Conservation (phyloP, 257 asterid genomes). For the Nicotiana knightiana region DNA sequence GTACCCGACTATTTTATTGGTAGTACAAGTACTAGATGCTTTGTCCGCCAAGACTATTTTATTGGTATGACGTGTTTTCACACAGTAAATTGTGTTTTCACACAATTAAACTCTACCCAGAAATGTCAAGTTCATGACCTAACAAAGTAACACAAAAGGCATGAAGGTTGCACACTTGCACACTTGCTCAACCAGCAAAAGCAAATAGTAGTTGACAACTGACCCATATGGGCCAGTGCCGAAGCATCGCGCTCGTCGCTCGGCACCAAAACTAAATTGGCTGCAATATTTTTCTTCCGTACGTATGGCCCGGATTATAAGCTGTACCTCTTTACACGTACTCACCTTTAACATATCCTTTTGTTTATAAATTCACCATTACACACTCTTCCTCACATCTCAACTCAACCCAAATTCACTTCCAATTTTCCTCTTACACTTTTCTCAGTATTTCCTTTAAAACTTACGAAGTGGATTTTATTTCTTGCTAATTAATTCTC, state of each 20-base stretch:
- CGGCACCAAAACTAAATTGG: not conserved
- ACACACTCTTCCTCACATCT: not conserved
- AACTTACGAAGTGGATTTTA: not conserved
- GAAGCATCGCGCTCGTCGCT: not conserved
- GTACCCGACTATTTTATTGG: too few relatives aligned
- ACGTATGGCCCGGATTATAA: conserved; percentile 29
- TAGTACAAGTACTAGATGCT: too few relatives aligned
- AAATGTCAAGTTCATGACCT: too few relatives aligned
- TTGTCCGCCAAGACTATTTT: too few relatives aligned
- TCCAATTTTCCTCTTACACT: not conserved
- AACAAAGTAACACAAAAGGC: not conserved
- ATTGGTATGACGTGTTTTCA: too few relatives aligned
- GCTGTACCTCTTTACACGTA: conserved; percentile 40
- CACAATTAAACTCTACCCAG: too few relatives aligned
- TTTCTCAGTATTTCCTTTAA: not conserved
- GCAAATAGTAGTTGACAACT: not conserved
- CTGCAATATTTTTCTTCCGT: conserved; percentile 34
- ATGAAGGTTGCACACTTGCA: not conserved
- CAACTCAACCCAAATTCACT: not conserved
- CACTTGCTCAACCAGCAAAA: not conserved
- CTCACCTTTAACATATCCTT: not conserved
- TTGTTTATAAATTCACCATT: conserved; percentile 37
- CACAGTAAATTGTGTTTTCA: too few relatives aligned
- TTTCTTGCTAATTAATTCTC: not conserved
- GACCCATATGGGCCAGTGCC: not conserved